Conservation (phyloP, 2,329 filamentous ascomycete genomes). For the Mariannaea sp. region DNA sequence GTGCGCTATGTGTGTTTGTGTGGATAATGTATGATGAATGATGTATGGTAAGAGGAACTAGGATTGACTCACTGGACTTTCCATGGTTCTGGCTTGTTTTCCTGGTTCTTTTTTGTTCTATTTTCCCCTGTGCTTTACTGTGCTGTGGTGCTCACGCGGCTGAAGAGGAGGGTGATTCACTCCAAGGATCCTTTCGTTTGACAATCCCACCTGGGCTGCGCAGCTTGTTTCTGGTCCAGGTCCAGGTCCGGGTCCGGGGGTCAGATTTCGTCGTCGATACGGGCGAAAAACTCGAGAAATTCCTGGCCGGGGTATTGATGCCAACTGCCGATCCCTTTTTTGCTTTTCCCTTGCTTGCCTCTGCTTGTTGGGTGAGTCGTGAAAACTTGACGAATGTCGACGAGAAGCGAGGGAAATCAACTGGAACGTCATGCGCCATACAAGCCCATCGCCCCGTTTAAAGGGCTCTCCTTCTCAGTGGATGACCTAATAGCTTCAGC, state of each 20-base stretch:
- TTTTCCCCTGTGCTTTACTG: neutral
- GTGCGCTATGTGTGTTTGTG: neutral
- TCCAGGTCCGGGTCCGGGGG: constrained; percentile 8
- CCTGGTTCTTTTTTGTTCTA: neutral
- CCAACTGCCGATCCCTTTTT: neutral
- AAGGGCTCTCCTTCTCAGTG: constrained; percentile 3
- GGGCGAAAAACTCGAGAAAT: neutral
- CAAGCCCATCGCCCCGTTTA: neutral
- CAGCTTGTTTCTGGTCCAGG: constrained; percentile 7
- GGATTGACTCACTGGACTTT: constrained; percentile 37
- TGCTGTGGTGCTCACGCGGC: constrained; percentile 5
- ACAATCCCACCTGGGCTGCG: constrained; percentile 2
- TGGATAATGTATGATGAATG: neutral
- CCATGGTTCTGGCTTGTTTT: constrained; percentile 28
- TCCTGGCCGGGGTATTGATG: constrained; percentile 1
- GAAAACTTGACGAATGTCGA: constrained; percentile 15
- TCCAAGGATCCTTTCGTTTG: constrained; percentile 1
- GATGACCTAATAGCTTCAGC: constrained; percentile 18
- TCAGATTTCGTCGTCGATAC: too few relatives aligned
- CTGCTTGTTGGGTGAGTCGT: constrained; percentile 1
- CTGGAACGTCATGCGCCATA: constrained; percentile 13
- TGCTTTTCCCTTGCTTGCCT: constrained; percentile 3
- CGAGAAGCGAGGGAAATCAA: constrained; percentile 17
- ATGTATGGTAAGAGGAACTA: neutral
- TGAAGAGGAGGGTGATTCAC: constrained; percentile 12